Conservation (phyloP, 2,329 filamentous ascomycete genomes). For the Claviceps pazoutovae region DNA sequence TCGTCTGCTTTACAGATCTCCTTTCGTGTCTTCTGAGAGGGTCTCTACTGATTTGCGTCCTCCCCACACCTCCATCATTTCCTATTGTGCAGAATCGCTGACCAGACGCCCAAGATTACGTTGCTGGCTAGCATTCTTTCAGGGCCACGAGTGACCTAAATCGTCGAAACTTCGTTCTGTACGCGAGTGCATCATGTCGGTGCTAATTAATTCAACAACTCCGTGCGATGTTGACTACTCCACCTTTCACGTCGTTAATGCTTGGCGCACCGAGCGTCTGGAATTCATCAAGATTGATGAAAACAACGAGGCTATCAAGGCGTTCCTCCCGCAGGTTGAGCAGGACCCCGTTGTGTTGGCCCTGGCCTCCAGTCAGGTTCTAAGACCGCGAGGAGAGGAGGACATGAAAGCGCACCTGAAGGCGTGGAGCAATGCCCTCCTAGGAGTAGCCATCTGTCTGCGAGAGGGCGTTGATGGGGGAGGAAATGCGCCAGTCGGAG, state of each 20-base stretch:
- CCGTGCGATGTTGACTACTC: slow-evolving; percentile 1
- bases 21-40: too few relatives aligned
- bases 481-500: slow-evolving; percentile 2
- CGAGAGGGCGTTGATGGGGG: slow-evolving; percentile 1
- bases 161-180: too few relatives aligned
- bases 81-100: too few relatives aligned
- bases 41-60: too few relatives aligned
- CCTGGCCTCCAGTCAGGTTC: slow-evolving; percentile 3
- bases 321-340: slow-evolving; percentile 6
- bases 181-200: background rate
- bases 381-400: slow-evolving; percentile 6
- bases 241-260: slow-evolving; percentile 3
- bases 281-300: slow-evolving; percentile 10
- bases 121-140: too few relatives aligned
- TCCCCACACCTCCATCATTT: too few relatives aligned
- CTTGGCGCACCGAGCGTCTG: slow-evolving; percentile 9
- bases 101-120: too few relatives aligned
- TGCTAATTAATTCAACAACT: background rate
- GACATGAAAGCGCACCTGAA: slow-evolving; percentile 7
- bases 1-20: too few relatives aligned
- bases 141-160: too few relatives aligned
- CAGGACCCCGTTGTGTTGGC: slow-evolving; percentile 7
- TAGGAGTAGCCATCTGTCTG: slow-evolving; percentile 11
- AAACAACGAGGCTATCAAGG: slow-evolving; percentile 7
- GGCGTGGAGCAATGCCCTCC: slow-evolving; percentile 7